These are phyloP conservation scores for Cladobotryum mycophilum DNA, from an alignment of 2,329 filamentous ascomycete species.

Conservation along the genomic window DNA sequence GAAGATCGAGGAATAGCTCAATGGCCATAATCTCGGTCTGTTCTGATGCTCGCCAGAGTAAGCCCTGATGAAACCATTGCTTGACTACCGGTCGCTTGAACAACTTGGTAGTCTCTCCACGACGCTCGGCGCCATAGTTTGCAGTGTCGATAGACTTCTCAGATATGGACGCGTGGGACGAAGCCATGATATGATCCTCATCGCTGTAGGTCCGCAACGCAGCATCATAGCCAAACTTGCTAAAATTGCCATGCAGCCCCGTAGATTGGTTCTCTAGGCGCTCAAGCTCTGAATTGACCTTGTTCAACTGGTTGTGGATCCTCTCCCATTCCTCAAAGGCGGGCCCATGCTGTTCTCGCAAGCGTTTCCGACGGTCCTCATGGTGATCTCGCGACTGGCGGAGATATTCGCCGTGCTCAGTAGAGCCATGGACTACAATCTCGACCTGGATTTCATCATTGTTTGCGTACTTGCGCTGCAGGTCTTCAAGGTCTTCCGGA, in stretches of 20 bases:
- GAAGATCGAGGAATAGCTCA: conserved; percentile 58
- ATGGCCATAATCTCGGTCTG: conserved; percentile 56
- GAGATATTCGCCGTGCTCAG: conserved; percentile 41
- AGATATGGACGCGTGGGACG: conserved; percentile 19
- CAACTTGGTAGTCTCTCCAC: conserved; percentile 44
- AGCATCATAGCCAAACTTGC: conserved; percentile 56
- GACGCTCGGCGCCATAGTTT: conserved; percentile 19
- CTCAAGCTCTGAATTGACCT: conserved; percentile 47
- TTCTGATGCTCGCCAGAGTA: conserved; percentile 55
- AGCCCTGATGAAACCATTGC: conserved; percentile 60
- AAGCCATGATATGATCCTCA: conserved; percentile 12
- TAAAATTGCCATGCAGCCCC: conserved; percentile 54
- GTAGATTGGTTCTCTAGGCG: conserved; percentile 47
- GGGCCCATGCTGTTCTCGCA: conserved; percentile 43
- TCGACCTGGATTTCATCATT: conserved; percentile 38
- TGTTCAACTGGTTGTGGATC: conserved; percentile 46
- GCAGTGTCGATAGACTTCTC: not conserved
- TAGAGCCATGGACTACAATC: conserved; percentile 51
- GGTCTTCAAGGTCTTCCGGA: conserved; percentile 46
- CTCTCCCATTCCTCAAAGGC: conserved; percentile 51
- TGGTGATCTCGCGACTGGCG: conserved; percentile 47
- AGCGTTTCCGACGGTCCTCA: conserved; percentile 36
- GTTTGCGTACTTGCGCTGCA: conserved; percentile 38
- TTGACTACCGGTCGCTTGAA: conserved; percentile 54
- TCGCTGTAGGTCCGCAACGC: conserved; percentile 45